Percentiles rank a stretch among this genome's conserved stretches.
These are phyloP conservation scores for Saksenaea vasiformis DNA, from an alignment of 371 early-diverging fungal species.

Conservation along the genomic window DNA sequence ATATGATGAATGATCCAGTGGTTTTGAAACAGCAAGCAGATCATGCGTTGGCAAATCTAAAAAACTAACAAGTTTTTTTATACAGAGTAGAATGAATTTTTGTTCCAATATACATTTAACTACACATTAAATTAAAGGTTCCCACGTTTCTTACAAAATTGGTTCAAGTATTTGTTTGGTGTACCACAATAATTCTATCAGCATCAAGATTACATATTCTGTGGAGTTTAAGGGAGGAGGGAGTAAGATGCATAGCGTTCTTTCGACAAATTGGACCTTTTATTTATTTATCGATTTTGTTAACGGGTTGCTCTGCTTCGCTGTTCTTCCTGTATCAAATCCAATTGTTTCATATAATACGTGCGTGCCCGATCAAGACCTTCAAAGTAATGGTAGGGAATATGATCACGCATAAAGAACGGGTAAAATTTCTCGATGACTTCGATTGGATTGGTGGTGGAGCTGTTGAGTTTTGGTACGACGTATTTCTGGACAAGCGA, in stretches of 20 bases:
- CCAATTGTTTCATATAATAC: neutral
- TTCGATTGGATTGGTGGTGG: constrained; percentile 17
- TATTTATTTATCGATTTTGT: neutral
- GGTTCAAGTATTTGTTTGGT: no score
- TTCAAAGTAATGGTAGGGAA: constrained; percentile 30
- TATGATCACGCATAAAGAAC: constrained; percentile 32
- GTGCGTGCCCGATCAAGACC: constrained; percentile 23
- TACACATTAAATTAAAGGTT: neutral
- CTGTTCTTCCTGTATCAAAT: neutral
- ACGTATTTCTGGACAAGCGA: neutral
- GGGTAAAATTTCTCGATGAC: constrained; percentile 26
- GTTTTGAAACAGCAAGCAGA: constrained; percentile 30
- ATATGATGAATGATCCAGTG: constrained; percentile 42
- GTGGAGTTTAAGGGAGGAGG: no score
- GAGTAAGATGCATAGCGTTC: no score
- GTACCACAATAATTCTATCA: no score
- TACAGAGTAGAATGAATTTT: neutral
- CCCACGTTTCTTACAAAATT: neutral
- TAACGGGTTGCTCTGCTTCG: neutral
- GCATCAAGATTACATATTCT: no score
- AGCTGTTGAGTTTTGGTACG: neutral
- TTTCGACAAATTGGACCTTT: no score
- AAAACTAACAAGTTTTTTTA: neutral
- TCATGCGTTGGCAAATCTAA: constrained; percentile 17
- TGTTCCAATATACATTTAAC: neutral